A percentile compares a stretch with the other conserved stretches of the same genome.
Conservation (phyloP, 2,329 filamentous ascomycete species). For the Aspergillus oerlinghausenensis region DNA sequence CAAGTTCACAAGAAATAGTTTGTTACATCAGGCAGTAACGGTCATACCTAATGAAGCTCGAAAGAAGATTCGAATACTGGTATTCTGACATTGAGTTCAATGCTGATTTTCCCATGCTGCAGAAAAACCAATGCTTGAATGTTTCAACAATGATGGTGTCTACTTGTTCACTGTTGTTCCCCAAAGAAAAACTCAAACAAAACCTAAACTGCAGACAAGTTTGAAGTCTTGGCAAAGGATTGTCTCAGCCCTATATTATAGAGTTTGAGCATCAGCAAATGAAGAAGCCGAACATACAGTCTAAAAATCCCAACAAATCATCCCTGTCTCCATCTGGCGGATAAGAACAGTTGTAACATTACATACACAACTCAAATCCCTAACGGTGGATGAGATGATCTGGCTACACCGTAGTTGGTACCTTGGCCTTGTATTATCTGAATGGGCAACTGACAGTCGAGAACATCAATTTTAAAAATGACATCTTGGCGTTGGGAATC, state of each 20-base stretch:
- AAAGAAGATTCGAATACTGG: not conserved
- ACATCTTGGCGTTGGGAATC: not conserved
- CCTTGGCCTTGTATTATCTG: not conserved
- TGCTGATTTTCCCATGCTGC: too few relatives aligned
- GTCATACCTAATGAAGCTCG: not conserved
- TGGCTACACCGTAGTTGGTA: too few relatives aligned
- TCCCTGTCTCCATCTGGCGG: not conserved
- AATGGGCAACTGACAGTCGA: not conserved
- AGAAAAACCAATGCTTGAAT: too few relatives aligned
- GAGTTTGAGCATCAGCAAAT: not conserved
- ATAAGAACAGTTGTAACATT: not conserved
- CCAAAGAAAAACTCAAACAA: not conserved
- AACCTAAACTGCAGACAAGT: not conserved
- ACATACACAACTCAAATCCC: not conserved
- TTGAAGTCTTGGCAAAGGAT: not conserved
- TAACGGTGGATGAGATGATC: not conserved
- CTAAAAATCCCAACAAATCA: not conserved
- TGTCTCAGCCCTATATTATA: not conserved
- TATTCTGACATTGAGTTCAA: not conserved
- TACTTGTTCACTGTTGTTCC: not conserved
- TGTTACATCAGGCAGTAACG: not conserved
- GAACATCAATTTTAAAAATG: not conserved
- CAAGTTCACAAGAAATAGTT: not conserved
- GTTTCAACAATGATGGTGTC: not conserved
- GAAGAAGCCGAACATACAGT: too few relatives aligned